These are phyloP conservation scores for Tetramitus jugosus DNA, from an alignment of 208 protist genomes.

Conservation along the genomic window DNA sequence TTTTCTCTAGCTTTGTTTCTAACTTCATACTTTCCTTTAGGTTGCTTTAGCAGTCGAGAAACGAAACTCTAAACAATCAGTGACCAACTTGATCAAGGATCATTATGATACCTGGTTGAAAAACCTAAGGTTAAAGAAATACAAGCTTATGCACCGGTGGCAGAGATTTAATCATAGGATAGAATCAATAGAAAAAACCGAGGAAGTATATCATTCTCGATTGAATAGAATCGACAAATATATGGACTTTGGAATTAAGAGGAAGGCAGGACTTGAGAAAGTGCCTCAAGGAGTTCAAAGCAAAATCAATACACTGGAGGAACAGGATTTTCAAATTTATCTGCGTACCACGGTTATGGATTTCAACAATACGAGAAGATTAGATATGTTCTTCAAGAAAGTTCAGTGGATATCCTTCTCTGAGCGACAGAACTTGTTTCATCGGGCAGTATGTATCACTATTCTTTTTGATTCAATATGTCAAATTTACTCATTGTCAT, in stretches of 20 bases:
- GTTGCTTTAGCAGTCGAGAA: too few relatives aligned
- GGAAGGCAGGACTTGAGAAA: too few relatives aligned
- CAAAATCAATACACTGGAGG: too few relatives aligned
- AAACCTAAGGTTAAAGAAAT: background rate
- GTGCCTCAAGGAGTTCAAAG: too few relatives aligned
- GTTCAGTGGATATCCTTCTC: background rate
- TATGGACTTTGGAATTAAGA: too few relatives aligned
- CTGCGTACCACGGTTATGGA: background rate
- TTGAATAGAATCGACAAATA: background rate
- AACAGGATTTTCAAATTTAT: background rate
- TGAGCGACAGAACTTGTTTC: conserved; percentile 11
- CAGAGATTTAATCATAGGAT: background rate
- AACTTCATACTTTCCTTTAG: too few relatives aligned
- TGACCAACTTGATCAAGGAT: background rate
- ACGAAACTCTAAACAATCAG: too few relatives aligned
- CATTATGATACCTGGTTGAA: background rate
- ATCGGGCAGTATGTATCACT: background rate
- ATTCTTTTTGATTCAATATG: too few relatives aligned
- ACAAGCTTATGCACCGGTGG: background rate
- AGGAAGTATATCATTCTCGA: background rate
- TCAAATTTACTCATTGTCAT: too few relatives aligned
- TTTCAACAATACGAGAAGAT: background rate
- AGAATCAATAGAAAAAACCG: background rate
- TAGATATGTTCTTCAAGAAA: conserved; percentile 2
- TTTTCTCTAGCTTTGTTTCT: too few relatives aligned